Percentiles rank a stretch among this genome's conserved stretches.
These are phyloP conservation scores for Stagonosporopsis rhizophila DNA, from an alignment of 2,329 filamentous ascomycete species.

Conservation along the genomic window DNA sequence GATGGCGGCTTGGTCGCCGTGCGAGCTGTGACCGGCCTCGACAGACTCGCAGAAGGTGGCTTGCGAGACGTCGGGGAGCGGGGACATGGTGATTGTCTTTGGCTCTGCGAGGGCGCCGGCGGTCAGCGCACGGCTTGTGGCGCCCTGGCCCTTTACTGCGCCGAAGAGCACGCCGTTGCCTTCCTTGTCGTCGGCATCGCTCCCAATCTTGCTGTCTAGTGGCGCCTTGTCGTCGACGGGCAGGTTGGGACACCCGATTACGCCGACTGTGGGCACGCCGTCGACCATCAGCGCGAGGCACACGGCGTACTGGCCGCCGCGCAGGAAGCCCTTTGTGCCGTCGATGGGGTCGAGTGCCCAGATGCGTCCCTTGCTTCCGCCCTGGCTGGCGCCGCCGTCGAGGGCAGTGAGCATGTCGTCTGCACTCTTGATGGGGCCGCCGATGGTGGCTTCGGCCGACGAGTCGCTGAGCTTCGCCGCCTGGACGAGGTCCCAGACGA, in stretches of 20 bases:
- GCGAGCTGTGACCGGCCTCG: constrained; percentile 89
- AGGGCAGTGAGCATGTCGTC: constrained; percentile 69
- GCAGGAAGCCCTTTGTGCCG: constrained; percentile 95
- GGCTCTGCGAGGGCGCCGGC: constrained; percentile 61
- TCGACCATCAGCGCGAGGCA: constrained; percentile 92
- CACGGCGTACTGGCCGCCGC: constrained; percentile 96
- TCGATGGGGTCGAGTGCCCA: constrained; percentile 99
- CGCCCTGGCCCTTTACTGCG: constrained; percentile 79
- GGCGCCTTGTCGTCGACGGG: constrained; percentile 81
- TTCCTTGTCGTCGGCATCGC: constrained; percentile 74
- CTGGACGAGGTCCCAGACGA: constrained; percentile 85
- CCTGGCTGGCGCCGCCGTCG: constrained; percentile 69
- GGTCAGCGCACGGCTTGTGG: constrained; percentile 76
- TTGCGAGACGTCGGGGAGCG: constrained; percentile 73
- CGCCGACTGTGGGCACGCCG: constrained; percentile 91
- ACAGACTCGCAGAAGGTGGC: constrained; percentile 98
- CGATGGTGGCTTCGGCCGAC: constrained; percentile 70
- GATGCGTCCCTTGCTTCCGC: constrained; percentile 77
- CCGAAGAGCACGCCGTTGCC: constrained; percentile 89
- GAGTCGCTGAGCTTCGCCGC: constrained; percentile 72
- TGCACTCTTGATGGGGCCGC: constrained; percentile 70
- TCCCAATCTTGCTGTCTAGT: constrained; percentile 74
- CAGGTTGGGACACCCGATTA: constrained; percentile 94
- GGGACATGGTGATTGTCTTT: constrained; percentile 79
- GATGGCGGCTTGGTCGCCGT: constrained; percentile 86